These are phyloP conservation scores for Xylariaceae sp. DNA, from an alignment of 2,329 filamentous ascomycete genomes.

Conservation along the genomic window DNA sequence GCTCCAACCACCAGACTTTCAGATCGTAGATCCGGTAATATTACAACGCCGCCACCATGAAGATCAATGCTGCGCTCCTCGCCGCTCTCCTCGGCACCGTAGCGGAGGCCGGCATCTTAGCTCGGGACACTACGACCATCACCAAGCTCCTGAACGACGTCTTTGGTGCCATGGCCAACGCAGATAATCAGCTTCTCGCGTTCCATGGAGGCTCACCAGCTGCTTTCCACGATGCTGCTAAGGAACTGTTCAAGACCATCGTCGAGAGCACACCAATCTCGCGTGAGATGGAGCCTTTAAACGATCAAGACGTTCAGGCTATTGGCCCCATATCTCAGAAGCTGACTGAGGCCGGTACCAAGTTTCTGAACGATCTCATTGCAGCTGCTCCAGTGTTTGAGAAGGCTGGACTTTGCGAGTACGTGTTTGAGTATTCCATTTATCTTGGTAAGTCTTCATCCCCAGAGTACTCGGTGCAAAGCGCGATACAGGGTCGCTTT, in stretches of 20 bases:
- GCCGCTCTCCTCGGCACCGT: not conserved
- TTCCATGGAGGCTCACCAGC: constrained; percentile 8
- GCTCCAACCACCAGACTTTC: no score
- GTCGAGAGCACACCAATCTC: not conserved
- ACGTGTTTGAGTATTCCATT: constrained; percentile 1
- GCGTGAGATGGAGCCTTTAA: constrained; percentile 8
- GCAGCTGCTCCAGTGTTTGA: constrained; percentile 5
- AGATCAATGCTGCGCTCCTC: not conserved
- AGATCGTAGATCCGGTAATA: not conserved
- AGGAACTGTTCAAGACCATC: constrained; percentile 6
- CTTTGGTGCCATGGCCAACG: constrained; percentile 8
- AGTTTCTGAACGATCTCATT: constrained; percentile 10
- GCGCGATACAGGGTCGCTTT: not conserved
- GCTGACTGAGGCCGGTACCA: constrained; percentile 4
- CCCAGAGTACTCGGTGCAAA: no score
- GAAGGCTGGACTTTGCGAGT: constrained; percentile 9
- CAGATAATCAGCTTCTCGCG: constrained; percentile 10
- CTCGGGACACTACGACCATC: constrained; percentile 2
- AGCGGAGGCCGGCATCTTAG: not conserved
- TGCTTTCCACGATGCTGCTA: constrained; percentile 9
- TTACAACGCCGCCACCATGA: constrained; percentile 14
- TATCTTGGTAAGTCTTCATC: constrained; percentile 9
- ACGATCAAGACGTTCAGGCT: constrained; percentile 12
- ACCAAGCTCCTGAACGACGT: constrained; percentile 4
- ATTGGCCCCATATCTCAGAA: constrained; percentile 5